Evolutionary conservation across 495 filamentous ascomycete genomes (phyloP).

Genomic region (Xylaria longipes): DNA sequence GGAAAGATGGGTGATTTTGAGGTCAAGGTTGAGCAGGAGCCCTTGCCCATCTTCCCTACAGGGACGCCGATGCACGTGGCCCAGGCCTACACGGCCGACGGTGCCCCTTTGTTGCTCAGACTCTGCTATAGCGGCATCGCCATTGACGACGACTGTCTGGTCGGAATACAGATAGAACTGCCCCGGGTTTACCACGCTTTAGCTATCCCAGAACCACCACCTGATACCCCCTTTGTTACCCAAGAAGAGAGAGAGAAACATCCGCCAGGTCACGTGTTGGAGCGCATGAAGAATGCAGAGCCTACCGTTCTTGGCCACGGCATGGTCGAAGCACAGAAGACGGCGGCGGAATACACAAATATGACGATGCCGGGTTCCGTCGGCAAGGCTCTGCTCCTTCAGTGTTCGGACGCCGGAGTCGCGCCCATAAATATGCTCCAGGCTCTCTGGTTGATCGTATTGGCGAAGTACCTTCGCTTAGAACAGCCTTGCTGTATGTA

Average conservation of each 20-base stretch:
- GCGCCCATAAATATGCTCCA: neutral
- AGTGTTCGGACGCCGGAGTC: neutral
- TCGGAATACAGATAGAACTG: slow-evolving; percentile 1
- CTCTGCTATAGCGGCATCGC: slow-evolving; percentile 3
- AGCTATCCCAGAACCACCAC: neutral
- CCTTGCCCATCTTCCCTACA: neutral
- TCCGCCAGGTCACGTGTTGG: neutral
- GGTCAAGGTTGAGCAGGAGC: slow-evolving; percentile 6
- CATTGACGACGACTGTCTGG: slow-evolving; percentile 1
- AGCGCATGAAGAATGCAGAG: slow-evolving; percentile 9
- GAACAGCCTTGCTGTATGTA: slow-evolving; percentile 19
- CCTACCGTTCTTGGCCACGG: slow-evolving; percentile 12
- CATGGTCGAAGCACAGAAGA: neutral
- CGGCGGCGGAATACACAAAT: neutral
- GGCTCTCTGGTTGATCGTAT: slow-evolving; percentile 6
- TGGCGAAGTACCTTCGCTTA: slow-evolving; percentile 10
- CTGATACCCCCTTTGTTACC: neutral
- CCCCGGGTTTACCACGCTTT: neutral
- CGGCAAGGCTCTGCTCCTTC: slow-evolving; percentile 5
- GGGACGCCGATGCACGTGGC: slow-evolving; percentile 2
- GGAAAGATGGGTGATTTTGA: neutral
- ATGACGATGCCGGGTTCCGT: neutral
- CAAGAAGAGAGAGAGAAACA: neutral
- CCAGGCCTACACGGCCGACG: slow-evolving; percentile 5
- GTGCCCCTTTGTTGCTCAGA: neutral